Evolutionary conservation across 1,284 basidiomycete species (phyloP).

Genomic region (Trichosporon faecale): DNA sequence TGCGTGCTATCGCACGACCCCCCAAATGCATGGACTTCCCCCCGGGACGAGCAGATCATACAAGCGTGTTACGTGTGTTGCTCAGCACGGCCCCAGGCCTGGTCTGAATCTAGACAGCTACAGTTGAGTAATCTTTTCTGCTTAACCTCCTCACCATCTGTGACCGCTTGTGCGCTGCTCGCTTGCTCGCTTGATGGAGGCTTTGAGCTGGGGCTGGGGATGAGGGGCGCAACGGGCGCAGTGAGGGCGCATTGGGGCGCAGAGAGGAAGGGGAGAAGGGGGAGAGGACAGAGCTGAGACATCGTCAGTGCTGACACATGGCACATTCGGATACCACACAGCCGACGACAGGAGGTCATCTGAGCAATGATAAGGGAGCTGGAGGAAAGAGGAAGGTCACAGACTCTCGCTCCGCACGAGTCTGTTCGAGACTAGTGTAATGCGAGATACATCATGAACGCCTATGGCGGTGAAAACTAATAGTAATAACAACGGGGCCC

Average conservation of each 20-base stretch:
- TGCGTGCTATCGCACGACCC: not conserved
- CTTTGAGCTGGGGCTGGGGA: too few species aligned
- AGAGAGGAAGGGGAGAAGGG: not conserved
- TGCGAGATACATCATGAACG: constrained; percentile 4
- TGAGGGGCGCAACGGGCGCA: too few species aligned
- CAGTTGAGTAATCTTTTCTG: not conserved
- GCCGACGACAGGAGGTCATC: too few species aligned
- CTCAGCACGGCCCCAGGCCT: not conserved
- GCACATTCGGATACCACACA: too few species aligned
- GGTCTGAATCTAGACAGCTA: not conserved
- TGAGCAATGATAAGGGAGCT: too few species aligned
- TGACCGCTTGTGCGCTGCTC: not conserved
- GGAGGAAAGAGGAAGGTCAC: too few species aligned
- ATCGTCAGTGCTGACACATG: not conserved
- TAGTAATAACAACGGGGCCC: constrained; percentile 6
- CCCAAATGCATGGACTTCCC: not conserved
- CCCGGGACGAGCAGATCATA: not conserved
- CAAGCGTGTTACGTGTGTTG: not conserved
- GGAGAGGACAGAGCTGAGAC: not conserved
- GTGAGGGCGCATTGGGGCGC: not conserved
- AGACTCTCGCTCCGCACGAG: not conserved
- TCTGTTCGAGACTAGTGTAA: not conserved
- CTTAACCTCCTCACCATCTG: not conserved
- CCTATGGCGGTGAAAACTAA: not conserved
- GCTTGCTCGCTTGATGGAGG: too few species aligned